Evolutionary conservation across 257 asterid species (phyloP).

Genomic region (Penstemon eatonii): DNA sequence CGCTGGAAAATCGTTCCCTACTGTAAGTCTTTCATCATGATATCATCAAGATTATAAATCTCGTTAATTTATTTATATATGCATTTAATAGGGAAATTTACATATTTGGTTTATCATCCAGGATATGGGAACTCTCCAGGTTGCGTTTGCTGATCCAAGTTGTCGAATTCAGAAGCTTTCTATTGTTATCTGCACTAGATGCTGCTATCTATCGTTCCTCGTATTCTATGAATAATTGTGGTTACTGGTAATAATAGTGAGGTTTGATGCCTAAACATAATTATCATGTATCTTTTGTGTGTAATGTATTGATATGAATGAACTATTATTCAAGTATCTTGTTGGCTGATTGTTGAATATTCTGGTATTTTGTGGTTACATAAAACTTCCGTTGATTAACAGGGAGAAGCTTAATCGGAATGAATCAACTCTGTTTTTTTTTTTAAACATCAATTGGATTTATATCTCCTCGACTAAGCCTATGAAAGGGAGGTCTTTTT

Average conservation of each 20-base stretch:
- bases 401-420: background rate
- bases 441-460: no score
- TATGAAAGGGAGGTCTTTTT: no score
- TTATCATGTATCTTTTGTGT: background rate
- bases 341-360: background rate
- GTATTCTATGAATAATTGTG: background rate
- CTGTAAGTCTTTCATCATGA: constrained; percentile 58
- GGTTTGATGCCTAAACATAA: background rate
- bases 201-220: background rate
- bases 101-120: background rate
- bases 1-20: constrained; percentile 80
- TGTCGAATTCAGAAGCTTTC: background rate
- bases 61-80: background rate
- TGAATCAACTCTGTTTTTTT: no score
- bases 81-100: background rate
- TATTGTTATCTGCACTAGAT: background rate
- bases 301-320: background rate
- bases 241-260: background rate
- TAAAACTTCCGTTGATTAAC: background rate
- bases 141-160: background rate
- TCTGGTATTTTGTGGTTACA: no score
- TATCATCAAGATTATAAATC: background rate
- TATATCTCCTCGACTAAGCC: no score
- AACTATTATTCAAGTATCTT: background rate
- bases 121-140: constrained; percentile 6